Conservation (phyloP, 257 asterid species). For the Ajuga chamaepitys region DNA sequence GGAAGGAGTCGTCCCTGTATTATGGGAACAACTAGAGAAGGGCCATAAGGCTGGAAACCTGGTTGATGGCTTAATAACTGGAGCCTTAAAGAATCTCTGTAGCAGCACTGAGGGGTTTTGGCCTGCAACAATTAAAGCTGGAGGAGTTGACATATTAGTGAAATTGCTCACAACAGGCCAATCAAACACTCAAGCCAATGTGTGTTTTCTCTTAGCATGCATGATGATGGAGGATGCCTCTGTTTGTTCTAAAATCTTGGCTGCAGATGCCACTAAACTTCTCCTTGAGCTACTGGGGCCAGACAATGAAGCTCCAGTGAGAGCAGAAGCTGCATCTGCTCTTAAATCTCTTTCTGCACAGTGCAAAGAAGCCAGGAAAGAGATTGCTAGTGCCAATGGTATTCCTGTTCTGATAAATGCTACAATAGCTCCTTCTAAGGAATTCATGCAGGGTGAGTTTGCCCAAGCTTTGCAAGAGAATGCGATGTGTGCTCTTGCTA, state of each 20-base stretch:
- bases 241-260: constrained; percentile 66
- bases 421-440: constrained; percentile 98
- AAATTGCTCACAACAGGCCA: constrained; percentile 80
- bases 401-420: constrained; percentile 93
- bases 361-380: constrained; percentile 81
- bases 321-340: constrained; percentile 98
- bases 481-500: constrained; percentile 99
- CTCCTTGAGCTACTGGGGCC: constrained; percentile 87
- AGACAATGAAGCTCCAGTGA: constrained; percentile 81
- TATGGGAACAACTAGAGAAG: constrained; percentile 84
- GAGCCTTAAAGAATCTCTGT: constrained; percentile 78
- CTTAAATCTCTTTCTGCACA: constrained; percentile 95
- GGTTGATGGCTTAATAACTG: constrained; percentile 82
- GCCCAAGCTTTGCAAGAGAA: constrained; percentile 99
- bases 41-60: constrained; percentile 86
- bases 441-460: constrained; percentile 96
- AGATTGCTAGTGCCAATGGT: constrained; percentile 79
- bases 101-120: constrained; percentile 97
- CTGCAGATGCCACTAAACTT: constrained; percentile 71
- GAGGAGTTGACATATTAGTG: constrained; percentile 87
- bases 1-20: constrained; percentile 94
- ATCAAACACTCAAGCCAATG: constrained; percentile 87
- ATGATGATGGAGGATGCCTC: constrained; percentile 98
- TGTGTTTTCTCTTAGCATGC: constrained; percentile 91
- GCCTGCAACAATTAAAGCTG: constrained; percentile 70